These are phyloP conservation scores for Xylaria sp. DNA, from an alignment of 2,329 filamentous ascomycete genomes.

Conservation along the genomic window DNA sequence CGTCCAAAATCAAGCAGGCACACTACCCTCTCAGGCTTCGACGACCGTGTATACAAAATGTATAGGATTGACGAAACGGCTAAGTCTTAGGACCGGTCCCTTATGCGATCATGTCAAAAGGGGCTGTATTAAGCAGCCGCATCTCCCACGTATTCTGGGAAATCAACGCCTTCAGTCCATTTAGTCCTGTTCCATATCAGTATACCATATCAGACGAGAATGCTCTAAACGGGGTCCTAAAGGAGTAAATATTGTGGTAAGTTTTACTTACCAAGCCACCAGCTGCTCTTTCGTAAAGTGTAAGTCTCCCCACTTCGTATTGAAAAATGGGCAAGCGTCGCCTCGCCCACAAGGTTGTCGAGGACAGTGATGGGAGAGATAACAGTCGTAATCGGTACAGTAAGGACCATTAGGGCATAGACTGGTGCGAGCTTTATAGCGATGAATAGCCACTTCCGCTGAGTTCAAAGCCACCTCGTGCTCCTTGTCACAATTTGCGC, in stretches of 20 bases:
- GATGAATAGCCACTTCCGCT: conserved; percentile 43
- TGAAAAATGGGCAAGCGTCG: conserved; percentile 38
- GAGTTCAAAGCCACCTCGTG: conserved; percentile 41
- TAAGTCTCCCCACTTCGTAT: conserved; percentile 41
- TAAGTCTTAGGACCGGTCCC: not conserved
- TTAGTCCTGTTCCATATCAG: conserved; percentile 35
- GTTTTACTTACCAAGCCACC: conserved; percentile 36
- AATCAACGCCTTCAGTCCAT: conserved; percentile 39
- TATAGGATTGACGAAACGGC: conserved; percentile 3
- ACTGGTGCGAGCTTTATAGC: conserved; percentile 45
- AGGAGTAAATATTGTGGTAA: not conserved
- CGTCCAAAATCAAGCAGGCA: too few species aligned
- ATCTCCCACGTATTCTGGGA: conserved; percentile 62
- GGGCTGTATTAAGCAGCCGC: not conserved
- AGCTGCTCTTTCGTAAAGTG: conserved; percentile 42
- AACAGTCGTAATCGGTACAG: conserved; percentile 44
- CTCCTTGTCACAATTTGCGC: conserved; percentile 40
- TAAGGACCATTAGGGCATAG: conserved; percentile 42
- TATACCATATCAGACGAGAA: too few species aligned
- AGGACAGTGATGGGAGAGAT: conserved; percentile 44
- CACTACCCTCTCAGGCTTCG: not conserved
- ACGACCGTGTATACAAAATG: not conserved
- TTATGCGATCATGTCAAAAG: not conserved
- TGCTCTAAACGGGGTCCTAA: too few species aligned
- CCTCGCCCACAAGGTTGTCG: conserved; percentile 36